Evolutionary conservation across 257 asterid species (phyloP).

Genomic region (Ligustrum vulgare): DNA sequence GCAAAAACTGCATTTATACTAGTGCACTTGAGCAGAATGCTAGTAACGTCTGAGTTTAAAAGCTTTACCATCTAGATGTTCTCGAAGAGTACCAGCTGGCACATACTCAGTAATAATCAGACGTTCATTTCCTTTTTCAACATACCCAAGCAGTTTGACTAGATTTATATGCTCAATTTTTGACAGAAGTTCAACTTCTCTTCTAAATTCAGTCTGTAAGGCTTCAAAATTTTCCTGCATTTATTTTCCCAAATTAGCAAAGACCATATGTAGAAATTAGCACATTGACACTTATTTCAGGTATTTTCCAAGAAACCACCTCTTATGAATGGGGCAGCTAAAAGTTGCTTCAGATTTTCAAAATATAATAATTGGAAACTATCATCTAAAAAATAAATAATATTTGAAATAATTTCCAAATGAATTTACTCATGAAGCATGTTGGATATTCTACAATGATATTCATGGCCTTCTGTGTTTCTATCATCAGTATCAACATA

Average conservation of each 20-base stretch:
- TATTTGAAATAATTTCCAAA: background rate
- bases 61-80: conserved; percentile 85
- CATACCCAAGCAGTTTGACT: conserved; percentile 91
- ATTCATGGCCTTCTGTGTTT: background rate
- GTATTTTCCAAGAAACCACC: background rate
- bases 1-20: conserved; percentile 17
- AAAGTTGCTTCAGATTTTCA: background rate
- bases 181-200: conserved; percentile 93
- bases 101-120: conserved; percentile 89
- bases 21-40: background rate
- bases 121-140: conserved; percentile 85
- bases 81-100: conserved; percentile 93
- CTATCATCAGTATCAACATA: background rate
- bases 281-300: background rate
- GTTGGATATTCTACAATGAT: background rate
- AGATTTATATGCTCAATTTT: conserved; percentile 92
- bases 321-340: background rate
- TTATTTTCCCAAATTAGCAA: conserved; percentile 10
- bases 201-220: conserved; percentile 69
- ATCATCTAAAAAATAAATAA: background rate
- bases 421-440: background rate
- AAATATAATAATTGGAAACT: background rate
- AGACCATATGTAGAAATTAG: background rate
- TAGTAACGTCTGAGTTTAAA: conserved; percentile 21
- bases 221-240: conserved; percentile 67